These are phyloP conservation scores for Monosporascus sp. DNA, from an alignment of 2,329 filamentous ascomycete genomes.

Conservation along the genomic window DNA sequence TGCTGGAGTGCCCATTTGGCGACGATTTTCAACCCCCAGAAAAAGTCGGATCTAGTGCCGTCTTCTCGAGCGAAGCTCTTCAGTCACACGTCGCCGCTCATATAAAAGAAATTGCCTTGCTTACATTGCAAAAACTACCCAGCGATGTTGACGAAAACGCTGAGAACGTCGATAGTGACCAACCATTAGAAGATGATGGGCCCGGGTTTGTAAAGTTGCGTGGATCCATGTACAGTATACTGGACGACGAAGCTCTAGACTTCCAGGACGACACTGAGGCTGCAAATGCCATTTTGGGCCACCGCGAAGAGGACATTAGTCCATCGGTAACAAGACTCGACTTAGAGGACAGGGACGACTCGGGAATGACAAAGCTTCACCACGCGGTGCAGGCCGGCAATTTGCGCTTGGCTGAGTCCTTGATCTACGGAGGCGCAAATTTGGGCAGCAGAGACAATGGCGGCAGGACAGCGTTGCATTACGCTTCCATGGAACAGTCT, in stretches of 20 bases:
- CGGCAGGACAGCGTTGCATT: constrained; percentile 11
- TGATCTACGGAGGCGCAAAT: constrained; percentile 12
- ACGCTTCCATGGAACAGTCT: too few species aligned
- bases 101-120: constrained; percentile 27
- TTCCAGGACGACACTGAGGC: constrained; percentile 12
- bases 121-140: constrained; percentile 27
- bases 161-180: constrained; percentile 20
- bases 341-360: constrained; percentile 9
- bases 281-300: constrained; percentile 5
- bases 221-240: constrained; percentile 26
- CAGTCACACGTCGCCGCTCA: constrained; percentile 23
- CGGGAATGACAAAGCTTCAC: constrained; percentile 17
- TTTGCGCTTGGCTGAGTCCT: constrained; percentile 14
- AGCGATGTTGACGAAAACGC: constrained; percentile 16
- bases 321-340: too few species aligned
- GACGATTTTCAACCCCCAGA: constrained; percentile 19
- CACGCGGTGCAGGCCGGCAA: constrained; percentile 13
- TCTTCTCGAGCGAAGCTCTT: constrained; percentile 19
- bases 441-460: constrained; percentile 10
- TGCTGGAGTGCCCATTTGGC: constrained; percentile 22
- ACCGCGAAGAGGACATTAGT: neutral
- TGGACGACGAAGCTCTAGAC: constrained; percentile 21
- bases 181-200: constrained; percentile 17
- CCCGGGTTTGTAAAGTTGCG: constrained; percentile 8
- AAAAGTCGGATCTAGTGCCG: constrained; percentile 14